Conservation (phyloP, 2,329 filamentous ascomycete genomes). For the Chaetothyriales sp. region DNA sequence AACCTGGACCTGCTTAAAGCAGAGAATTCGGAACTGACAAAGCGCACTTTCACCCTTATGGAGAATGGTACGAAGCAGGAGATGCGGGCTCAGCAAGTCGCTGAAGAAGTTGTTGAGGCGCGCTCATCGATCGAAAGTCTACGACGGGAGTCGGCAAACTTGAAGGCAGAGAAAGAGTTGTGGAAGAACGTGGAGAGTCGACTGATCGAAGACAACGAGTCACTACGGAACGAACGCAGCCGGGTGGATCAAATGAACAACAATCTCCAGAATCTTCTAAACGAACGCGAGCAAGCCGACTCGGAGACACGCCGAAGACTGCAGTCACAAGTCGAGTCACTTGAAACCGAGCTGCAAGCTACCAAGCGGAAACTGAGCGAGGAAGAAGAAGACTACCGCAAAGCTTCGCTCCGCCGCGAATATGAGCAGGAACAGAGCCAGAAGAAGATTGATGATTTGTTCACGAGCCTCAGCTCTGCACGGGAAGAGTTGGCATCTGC, state of each 20-base stretch:
- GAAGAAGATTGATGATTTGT: conserved; percentile 83
- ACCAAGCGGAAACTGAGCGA: conserved; percentile 71
- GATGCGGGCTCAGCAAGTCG: conserved; percentile 74
- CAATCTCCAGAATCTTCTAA: conserved; percentile 75
- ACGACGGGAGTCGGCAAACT: conserved; percentile 76
- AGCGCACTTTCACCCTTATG: conserved; percentile 58
- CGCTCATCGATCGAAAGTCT: conserved; percentile 70
- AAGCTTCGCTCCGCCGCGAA: conserved; percentile 67
- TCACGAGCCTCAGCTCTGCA: conserved; percentile 59
- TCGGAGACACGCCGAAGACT: conserved; percentile 67
- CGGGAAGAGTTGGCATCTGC: conserved; percentile 75
- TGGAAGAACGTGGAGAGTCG: conserved; percentile 90
- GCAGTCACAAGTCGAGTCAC: conserved; percentile 58
- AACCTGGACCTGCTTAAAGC: conserved; percentile 72
- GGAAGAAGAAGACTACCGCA: conserved; percentile 72
- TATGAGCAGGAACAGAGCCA: conserved; percentile 79
- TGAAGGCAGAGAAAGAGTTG: conserved; percentile 86
- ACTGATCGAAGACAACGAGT: conserved; percentile 75
- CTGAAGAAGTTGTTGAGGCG: conserved; percentile 81
- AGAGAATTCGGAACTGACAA: conserved; percentile 77
- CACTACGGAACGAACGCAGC: conserved; percentile 65
- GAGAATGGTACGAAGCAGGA: conserved; percentile 84
- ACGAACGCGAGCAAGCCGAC: conserved; percentile 76
- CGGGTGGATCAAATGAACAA: conserved; percentile 69
- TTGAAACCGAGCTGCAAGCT: conserved; percentile 63